Base-by-base conservation (phyloP, 805 yeast species). In the Yarrowia sp. region DNA sequence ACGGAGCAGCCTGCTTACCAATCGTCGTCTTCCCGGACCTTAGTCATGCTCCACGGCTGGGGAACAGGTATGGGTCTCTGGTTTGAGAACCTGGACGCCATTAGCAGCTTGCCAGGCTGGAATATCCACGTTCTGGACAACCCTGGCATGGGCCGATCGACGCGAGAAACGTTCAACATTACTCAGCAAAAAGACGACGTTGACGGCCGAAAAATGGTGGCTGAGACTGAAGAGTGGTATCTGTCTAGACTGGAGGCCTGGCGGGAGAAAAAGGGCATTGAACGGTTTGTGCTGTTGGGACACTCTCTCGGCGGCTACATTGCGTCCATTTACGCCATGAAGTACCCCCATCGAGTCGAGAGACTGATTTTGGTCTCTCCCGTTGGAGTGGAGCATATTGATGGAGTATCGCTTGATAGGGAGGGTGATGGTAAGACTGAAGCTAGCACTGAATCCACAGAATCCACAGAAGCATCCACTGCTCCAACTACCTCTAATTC, bases 291-390 rank as follows among this genome's bases (percentile, higher is more conserved):
- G 70, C 71, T 90, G 14, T 76, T 89, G 21, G 93, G 91, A 0
- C 96, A 90, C 73, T 89, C 96, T 0, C 85, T 84, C 68, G 96
- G 96, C 33, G 95, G 91, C 0, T 86, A 88, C 69, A 77, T 90
- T 76, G 82, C 90, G 0, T 82, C 83, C 56, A 82, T 86, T 7
- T 89, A 87, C 72, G 80, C 89, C 1, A 71, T 85, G 46, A 82
- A 78, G 67, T 80, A 86, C 69, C 90, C 92, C 0, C 72, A 81
- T 0, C 72, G 79, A 4, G 78, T 90, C 7, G 75, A 80, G 16
- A 81, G 82, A 66, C 74, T 90, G 68, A 78, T 88, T 2, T 76
- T 89, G 24, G 81, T 87, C 3, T 85, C 91, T 12, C 96, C 96
- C 0, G 89, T 88, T 0, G 96, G 96, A 0, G 85, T 89, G 19